Evolutionary conservation across 1,284 basidiomycete genomes (phyloP).

Genomic region (Ceratobasidium sp.): DNA sequence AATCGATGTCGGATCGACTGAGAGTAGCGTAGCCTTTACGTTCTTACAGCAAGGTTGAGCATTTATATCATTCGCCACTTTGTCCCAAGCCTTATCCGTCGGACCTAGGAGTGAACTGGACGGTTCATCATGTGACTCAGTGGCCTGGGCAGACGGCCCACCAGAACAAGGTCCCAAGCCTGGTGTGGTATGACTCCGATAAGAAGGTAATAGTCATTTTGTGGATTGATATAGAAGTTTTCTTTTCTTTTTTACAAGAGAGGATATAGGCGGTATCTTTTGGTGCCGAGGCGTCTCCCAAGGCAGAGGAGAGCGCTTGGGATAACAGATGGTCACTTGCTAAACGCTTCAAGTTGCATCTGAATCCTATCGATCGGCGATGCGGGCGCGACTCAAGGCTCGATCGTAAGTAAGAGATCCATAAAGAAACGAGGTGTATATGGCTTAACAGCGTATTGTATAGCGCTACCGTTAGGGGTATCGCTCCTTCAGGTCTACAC

Average conservation of each 20-base stretch:
- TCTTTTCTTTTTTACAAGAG: too few species aligned
- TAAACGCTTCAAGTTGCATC: conserved; percentile 41
- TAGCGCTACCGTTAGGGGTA: conserved; percentile 16
- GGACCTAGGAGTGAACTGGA: neutral
- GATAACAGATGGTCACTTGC: neutral
- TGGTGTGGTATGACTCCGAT: neutral
- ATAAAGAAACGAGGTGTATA: too few species aligned
- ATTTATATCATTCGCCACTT: too few species aligned
- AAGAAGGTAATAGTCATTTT: neutral
- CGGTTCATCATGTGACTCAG: neutral
- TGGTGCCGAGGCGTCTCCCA: conserved; percentile 32
- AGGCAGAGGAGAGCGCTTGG: conserved; percentile 5
- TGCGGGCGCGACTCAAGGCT: neutral
- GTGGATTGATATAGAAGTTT: too few species aligned
- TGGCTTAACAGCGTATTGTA: too few species aligned
- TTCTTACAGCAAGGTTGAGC: neutral
- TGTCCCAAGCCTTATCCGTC: too few species aligned
- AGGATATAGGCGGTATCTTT: conserved; percentile 21
- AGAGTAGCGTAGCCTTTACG: conserved; percentile 12
- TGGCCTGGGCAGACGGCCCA: neutral
- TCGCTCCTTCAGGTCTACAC: conserved; percentile 26
- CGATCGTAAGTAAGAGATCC: too few species aligned
- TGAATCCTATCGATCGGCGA: conserved; percentile 37
- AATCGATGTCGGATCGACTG: conserved; percentile 37
- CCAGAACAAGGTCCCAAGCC: neutral